Conservation (phyloP, 2,329 filamentous ascomycete species). For the Xylaria multiplex region DNA sequence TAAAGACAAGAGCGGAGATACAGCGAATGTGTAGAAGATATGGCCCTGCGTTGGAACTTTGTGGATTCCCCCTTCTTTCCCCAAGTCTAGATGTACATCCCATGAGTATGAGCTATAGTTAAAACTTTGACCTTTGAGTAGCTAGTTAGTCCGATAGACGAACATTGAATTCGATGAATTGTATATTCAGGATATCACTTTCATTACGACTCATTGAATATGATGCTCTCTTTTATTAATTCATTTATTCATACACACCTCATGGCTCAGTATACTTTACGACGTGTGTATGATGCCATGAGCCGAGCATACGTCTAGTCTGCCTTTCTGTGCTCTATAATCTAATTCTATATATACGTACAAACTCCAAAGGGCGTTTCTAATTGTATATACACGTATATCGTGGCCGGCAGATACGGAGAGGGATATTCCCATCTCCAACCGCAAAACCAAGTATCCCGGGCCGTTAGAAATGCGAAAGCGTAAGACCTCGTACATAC, state of each 20-base stretch:
- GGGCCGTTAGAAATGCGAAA: neutral
- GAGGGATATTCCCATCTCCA: neutral
- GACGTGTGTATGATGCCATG: neutral
- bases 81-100: conserved; percentile 9
- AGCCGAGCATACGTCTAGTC: too few species aligned
- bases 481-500: neutral
- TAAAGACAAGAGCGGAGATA: neutral
- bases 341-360: conserved; percentile 10
- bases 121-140: neutral
- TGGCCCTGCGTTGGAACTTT: neutral
- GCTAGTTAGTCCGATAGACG: neutral
- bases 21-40: conserved; percentile 18
- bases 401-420: neutral
- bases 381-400: conserved; percentile 18
- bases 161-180: conserved; percentile 4
- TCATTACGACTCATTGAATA: too few species aligned
- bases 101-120: neutral
- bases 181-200: neutral
- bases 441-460: neutral
- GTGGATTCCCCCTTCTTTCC: neutral
- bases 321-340: neutral
- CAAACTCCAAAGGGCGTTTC: conserved; percentile 6
- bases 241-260: neutral
- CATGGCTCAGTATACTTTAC: neutral
- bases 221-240: neutral